Base-by-base conservation (phyloP, 2,329 filamentous ascomycete species). In the Thielaviopsis punctulata region DNA sequence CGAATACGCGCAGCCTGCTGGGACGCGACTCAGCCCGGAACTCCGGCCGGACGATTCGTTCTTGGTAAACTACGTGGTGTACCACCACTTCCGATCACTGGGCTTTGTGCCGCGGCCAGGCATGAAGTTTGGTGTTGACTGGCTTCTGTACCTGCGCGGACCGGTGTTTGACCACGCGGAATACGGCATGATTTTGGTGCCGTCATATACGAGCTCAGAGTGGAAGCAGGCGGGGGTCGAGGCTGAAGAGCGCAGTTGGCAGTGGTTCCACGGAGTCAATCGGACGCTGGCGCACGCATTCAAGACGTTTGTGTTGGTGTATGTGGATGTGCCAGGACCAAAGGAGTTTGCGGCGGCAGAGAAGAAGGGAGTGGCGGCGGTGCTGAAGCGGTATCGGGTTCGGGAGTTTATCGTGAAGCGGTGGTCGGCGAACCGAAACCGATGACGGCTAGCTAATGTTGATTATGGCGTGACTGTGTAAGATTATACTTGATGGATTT, bases 161-260 rank as follows among this genome's bases (percentile, higher is more conserved):
- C 92, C 92, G 0, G 90, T 92, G 0, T 96, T 98, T 64, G 81
- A 87, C 21, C 92, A 98, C 62, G 92, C 92, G 21, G 88, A 96
- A 62, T 98, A 95, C 62, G 89, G 86, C 0, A 69, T 95, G 44
- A 73, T 90, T 22, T 79, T 98, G 41, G 63, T 96, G 3, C 90
- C 92, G 0, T 82, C 87, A 0, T 96, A 93, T 62, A 80, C 74
- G 0, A 71, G 92, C 61, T 62, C 76, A 0, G 80, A 82, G 61
- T 95, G 89, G 88, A 73, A 74, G 57, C 67, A 71, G 1, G 65
- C 73, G 46, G 73, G 74, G 3, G 74, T 76, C 44, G 62, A 68
- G 48, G 60, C 70, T 48, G 69, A 72, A 39, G 63, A 63, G 45
- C 72, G 69, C 60, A 73, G 76, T 13, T 93, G 86, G 86, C 78